Base-by-base conservation (phyloP, 352 stramenopile species). In the Phytophthora rubi region DNA sequence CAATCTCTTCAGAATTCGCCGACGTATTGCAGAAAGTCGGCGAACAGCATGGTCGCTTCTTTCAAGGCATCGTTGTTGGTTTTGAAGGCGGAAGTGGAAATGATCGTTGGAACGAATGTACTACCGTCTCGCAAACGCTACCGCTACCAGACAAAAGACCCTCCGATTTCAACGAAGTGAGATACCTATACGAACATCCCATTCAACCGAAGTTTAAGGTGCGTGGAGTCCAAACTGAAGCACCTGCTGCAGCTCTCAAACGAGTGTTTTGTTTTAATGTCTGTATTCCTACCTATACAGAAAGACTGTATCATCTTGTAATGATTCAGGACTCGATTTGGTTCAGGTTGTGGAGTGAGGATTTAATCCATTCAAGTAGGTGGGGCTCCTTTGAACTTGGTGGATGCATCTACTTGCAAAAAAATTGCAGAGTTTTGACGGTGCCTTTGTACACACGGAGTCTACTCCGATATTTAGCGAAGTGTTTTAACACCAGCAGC, bases 161-260 rank as follows among this genome's bases (percentile, higher is more conserved):
- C 15, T 3, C 9, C 12, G 26, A 53, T 53, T 53, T 23, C 28
- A 21, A 56, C 51, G 51, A 39, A 23, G 28, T 21, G 10, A 6
- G 23, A 23, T 56, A 56, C 23, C 28, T 56, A 4, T 7, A 13
- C 7, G 47, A 53, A 7, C n/a, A 56, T 39, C 51, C 51, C 18
- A 56, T 56, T 42, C 26, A 56, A 56, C 51, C 51, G 51, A 56
- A 56, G 26, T 56, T 56, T 42, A 56, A 56, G 51, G 51, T 56
- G 51, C 51, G 51, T 56, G n/a, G 49, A 21, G 51, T 56, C 26
- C 39, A 18, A 42, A 39, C 10, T 26, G 23, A 56, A 8, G 51
- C 6, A 10, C 51, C 23, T 26, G 23, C 51, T 37, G 12, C 23
- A 4, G 51, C 39, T 56, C 51, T 56, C 8, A 56, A 56, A 28